phyloP scores from a whole-genome alignment of 495 filamentous ascomycete genomes.

The Neurospora sublineolata region DNA sequence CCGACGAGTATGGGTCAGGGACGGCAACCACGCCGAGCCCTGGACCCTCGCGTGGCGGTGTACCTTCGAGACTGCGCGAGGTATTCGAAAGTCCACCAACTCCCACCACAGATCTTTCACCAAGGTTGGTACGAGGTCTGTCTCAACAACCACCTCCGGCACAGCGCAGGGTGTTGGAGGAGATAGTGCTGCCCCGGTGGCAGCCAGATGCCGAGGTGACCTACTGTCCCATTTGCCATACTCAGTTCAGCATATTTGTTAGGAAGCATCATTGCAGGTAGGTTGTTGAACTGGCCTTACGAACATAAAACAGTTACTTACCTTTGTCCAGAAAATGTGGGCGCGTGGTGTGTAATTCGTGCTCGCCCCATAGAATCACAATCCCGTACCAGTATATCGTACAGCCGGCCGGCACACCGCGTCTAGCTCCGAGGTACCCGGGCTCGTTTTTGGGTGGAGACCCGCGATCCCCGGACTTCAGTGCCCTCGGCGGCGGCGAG shows the following conservation, averaged over 20 bases:
- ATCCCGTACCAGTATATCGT: slow-evolving; percentile 92
- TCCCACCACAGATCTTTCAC: neutral
- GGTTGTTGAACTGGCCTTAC: slow-evolving; percentile 8
- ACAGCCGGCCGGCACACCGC: slow-evolving; percentile 50
- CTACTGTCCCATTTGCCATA: slow-evolving; percentile 70
- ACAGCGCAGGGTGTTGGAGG: slow-evolving; percentile 1
- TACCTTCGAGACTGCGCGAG: neutral
- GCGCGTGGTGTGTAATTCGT: slow-evolving; percentile 79
- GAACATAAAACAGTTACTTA: neutral
- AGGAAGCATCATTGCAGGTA: slow-evolving; percentile 84
- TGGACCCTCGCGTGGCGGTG: neutral
- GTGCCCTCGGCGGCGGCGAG: slow-evolving; percentile 58
- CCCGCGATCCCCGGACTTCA: slow-evolving; percentile 32
- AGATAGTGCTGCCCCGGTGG: slow-evolving; percentile 57
- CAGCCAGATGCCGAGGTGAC: slow-evolving; percentile 73
- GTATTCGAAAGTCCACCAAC: neutral
- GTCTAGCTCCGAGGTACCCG: slow-evolving; percentile 31
- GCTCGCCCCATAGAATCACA: slow-evolving; percentile 90
- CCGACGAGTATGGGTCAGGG: neutral
- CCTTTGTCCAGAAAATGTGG: slow-evolving; percentile 65
- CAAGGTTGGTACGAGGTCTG: neutral
- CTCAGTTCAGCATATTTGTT: slow-evolving; percentile 72
- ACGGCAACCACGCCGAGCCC: neutral
- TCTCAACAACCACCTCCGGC: neutral
- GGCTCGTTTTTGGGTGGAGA: slow-evolving; percentile 26